phyloP scores from a whole-genome alignment of 2,329 filamentous ascomycete species.

The Zasmidium angulare region DNA sequence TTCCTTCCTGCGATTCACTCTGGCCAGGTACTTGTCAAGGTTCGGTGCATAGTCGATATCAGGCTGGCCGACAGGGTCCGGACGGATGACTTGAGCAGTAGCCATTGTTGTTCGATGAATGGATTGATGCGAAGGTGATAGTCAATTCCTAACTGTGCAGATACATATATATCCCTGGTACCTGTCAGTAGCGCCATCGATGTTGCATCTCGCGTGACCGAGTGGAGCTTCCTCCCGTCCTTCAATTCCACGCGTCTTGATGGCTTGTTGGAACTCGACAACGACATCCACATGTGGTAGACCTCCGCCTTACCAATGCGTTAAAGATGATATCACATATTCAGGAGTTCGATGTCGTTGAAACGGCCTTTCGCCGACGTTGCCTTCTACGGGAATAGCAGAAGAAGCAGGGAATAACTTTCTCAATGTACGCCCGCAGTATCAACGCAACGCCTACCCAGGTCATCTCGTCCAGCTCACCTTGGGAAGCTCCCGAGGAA shows the following conservation, averaged over 20 bases:
- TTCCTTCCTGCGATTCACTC: constrained; percentile 47
- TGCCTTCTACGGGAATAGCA: not conserved
- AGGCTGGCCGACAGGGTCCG: constrained; percentile 43
- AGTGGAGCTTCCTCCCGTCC: not conserved
- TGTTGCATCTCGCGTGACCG: not conserved
- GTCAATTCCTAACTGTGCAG: too few relatives aligned
- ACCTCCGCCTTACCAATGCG: too few relatives aligned
- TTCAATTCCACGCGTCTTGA: too few relatives aligned
- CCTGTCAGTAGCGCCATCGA: not conserved
- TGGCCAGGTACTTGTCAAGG: constrained; percentile 53
- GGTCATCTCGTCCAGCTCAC: not conserved
- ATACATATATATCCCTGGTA: too few relatives aligned
- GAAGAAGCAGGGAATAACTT: not conserved
- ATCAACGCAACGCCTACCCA: too few relatives aligned
- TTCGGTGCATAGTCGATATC: constrained; percentile 61
- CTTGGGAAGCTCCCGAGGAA: not conserved
- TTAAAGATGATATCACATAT: too few relatives aligned
- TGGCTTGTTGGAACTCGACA: too few relatives aligned
- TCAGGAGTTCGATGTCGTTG: not conserved
- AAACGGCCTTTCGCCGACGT: not conserved
- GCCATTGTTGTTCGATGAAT: constrained; percentile 9
- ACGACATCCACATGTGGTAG: too few relatives aligned
- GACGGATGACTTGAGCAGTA: constrained; percentile 13
- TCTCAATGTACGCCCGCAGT: too few relatives aligned
- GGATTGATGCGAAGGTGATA: not conserved